Conservation (phyloP, 2,329 filamentous ascomycete species). For the Mollisia scopiformis region DNA sequence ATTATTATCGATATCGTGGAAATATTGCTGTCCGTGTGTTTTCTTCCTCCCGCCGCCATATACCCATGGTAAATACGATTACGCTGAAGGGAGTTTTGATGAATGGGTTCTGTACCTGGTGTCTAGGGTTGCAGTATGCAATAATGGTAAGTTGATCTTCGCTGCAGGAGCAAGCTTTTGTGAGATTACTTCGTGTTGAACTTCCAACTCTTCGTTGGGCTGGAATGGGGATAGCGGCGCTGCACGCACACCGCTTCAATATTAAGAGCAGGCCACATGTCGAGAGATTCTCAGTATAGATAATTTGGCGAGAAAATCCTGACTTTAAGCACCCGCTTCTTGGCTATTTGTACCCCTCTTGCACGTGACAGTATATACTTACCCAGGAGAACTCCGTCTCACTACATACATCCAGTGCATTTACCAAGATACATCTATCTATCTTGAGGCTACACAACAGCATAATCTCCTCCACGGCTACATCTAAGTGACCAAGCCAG, state of each 20-base stretch:
- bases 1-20: conserved; percentile 8
- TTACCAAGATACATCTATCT: conserved; percentile 11
- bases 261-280: not conserved
- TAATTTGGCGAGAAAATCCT: too few relatives aligned
- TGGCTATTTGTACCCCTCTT: too few relatives aligned
- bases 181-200: not conserved
- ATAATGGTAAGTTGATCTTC: conserved; percentile 1
- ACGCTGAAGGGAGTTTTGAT: not conserved
- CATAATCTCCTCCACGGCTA: not conserved
- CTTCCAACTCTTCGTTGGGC: too few relatives aligned
- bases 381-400: conserved; percentile 6
- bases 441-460: conserved; percentile 1
- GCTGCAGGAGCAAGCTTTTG: not conserved
- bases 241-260: too few relatives aligned
- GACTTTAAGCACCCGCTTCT: too few relatives aligned
- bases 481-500: not conserved
- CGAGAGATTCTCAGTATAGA: not conserved
- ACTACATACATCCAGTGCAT: conserved; percentile 17
- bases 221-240: too few relatives aligned
- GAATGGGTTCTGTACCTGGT: not conserved
- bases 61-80: not conserved
- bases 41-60: conserved; percentile 1
- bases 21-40: conserved; percentile 24
- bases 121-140: not conserved
- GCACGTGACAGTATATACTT: not conserved